Base-by-base conservation (phyloP, 345 rosid species). In the Salix purpurea region DNA sequence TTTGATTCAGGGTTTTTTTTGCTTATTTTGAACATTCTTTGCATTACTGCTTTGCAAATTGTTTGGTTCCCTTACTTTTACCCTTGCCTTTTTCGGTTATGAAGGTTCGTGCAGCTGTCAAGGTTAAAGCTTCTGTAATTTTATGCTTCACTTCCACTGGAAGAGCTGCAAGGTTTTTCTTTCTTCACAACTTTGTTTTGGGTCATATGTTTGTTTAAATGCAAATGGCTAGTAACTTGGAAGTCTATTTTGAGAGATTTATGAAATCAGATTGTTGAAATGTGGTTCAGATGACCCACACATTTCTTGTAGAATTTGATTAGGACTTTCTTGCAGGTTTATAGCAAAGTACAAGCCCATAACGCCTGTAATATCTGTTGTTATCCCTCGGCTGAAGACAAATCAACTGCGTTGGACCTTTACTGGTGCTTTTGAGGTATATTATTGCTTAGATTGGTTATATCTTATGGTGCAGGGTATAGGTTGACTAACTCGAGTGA, bases 391-490 rank as follows among this genome's bases (percentile, higher is more conserved):
- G 23, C 91, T 94, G 65, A 94, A 94, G 89, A 94, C 95, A 76
- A 86, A 94, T 83, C 97, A 94, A 82, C 85, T 94, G 56, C 93
- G 87, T 77, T 94, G 98, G 98, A 92, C 92, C 88, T 94, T 92
- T 80, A 94, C 81, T 83, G 97, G 97, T 71, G 96, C 97, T 65
- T 94, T 94, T 83, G 98, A 92, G 98, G 98, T 92, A 73, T 36
- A 65, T 5, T 56, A 12, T 72, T 44, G 24, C 23, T 65, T 65
- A 65, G 40, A 65, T 34, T 65, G 39, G 36, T 30, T 32, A 65
- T 65, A 65, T 34, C 68, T 65, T 65, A 54, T 40, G 54, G 44
- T n/a, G 54, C 52, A 23, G 42, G 64, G 46, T 12, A 66, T 32
- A 6, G n/a, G 6, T 6, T 34, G 68, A 65, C 68, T 36, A 21